phyloP scores from a whole-genome alignment of 2,329 filamentous ascomycete species.

The Raffaelea deltoideospora region DNA sequence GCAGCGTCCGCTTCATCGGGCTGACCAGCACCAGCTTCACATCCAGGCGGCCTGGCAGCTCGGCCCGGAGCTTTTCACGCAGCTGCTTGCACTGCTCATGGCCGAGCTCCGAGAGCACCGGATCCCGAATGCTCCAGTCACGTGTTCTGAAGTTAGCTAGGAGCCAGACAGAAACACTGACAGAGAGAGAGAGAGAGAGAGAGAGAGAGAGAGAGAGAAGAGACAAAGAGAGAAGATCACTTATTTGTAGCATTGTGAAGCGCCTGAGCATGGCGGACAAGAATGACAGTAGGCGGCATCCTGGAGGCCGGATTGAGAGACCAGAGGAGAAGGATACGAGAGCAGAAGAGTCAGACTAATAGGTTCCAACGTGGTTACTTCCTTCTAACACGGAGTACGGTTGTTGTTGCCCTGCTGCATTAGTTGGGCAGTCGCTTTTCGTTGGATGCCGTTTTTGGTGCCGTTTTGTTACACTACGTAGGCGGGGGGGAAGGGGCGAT shows the following conservation, averaged over 20 bases:
- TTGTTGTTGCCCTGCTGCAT: no score
- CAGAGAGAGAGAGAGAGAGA: background rate
- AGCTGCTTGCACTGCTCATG: conserved; percentile 31
- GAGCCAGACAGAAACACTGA: background rate
- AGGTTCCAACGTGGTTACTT: no score
- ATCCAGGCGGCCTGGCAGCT: conserved; percentile 25
- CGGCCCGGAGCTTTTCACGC: conserved; percentile 24
- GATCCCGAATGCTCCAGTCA: conserved; percentile 33
- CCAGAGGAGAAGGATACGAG: background rate
- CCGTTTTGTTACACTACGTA: no score
- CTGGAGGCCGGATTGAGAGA: background rate
- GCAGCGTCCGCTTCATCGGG: conserved; percentile 49
- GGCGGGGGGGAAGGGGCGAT: no score
- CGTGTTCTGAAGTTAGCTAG: conserved; percentile 19
- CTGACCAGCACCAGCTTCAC: conserved; percentile 44
- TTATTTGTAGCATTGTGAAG: conserved; percentile 38
- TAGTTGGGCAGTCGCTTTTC: no score
- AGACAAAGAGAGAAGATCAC: conserved; percentile 15
- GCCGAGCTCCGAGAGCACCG: conserved; percentile 33
- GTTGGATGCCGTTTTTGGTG: no score
- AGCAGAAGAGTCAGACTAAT: background rate
- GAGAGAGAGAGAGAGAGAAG: background rate
- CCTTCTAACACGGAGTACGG: no score
- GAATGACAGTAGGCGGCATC: conserved; percentile 50
- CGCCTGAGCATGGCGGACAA: conserved; percentile 78